A percentile compares a stretch with the other conserved stretches of the same genome.
Evolutionary conservation across 805 yeast genomes (phyloP).

Genomic region (Candida pseudofarinosa): DNA sequence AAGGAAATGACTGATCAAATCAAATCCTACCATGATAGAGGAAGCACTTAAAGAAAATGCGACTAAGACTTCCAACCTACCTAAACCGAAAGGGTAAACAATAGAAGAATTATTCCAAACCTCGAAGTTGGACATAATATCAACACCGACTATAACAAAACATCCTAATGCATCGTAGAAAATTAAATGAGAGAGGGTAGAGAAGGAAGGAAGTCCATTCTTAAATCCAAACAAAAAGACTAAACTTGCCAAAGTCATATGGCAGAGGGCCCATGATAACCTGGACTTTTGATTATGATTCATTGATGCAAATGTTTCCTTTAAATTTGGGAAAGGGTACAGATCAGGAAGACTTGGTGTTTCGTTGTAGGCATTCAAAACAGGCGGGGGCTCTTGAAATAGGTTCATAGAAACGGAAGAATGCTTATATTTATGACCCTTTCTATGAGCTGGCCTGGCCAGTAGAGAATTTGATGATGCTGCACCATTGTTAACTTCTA

Average conservation of each 20-base stretch:
- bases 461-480: slow-evolving; percentile 20
- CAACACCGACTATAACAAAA: slow-evolving; percentile 63
- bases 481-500: slow-evolving; percentile 34
- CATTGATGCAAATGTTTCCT: slow-evolving; percentile 61
- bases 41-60: slow-evolving; percentile 87
- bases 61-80: slow-evolving; percentile 81
- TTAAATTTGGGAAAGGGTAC: slow-evolving; percentile 67
- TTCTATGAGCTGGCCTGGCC: slow-evolving; percentile 64
- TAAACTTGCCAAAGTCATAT: slow-evolving; percentile 48
- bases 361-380: slow-evolving; percentile 40
- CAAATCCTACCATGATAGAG: slow-evolving; percentile 86
- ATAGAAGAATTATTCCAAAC: slow-evolving; percentile 84
- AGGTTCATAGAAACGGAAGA: slow-evolving; percentile 94
- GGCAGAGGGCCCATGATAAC: slow-evolving; percentile 56
- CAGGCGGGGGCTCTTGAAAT: slow-evolving; percentile 82
- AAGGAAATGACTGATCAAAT: slow-evolving; percentile 77
- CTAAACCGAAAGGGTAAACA: slow-evolving; percentile 87
- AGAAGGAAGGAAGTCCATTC: slow-evolving; percentile 54
- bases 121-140: slow-evolving; percentile 83
- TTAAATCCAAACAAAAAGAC: slow-evolving; percentile 60
- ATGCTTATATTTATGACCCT: slow-evolving; percentile 94
- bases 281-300: slow-evolving; percentile 54
- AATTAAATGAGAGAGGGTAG: slow-evolving; percentile 80
- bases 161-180: slow-evolving; percentile 86
- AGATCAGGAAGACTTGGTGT: slow-evolving; percentile 59